Conservation (phyloP, 1,139 yeast genomes). For the Hansenula lynferdii region DNA sequence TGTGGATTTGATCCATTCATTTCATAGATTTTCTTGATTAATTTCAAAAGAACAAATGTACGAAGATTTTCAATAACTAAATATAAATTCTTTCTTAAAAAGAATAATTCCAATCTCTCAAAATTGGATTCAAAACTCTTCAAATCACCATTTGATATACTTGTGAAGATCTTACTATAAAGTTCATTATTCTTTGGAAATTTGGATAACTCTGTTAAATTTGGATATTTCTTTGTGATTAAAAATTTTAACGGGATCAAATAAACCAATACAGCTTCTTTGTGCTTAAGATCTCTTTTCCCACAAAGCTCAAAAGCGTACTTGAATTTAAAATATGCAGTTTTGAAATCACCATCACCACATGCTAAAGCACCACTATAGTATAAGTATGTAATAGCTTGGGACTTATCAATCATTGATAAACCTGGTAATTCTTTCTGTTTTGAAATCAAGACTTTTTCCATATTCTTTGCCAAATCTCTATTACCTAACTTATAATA, state of each 20-base stretch:
- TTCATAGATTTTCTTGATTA: slow-evolving; percentile 45
- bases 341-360: slow-evolving; percentile 54
- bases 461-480: slow-evolving; percentile 74
- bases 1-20: slow-evolving; percentile 33
- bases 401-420: slow-evolving; percentile 40
- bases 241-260: slow-evolving; percentile 53
- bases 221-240: slow-evolving; percentile 39
- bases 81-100: slow-evolving; percentile 59
- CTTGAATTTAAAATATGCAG: slow-evolving; percentile 45
- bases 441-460: slow-evolving; percentile 64
- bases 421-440: slow-evolving; percentile 47
- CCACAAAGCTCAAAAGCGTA: slow-evolving; percentile 40
- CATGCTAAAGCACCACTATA: slow-evolving; percentile 60
- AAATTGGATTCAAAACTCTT: slow-evolving; percentile 36
- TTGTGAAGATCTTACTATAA: slow-evolving; percentile 32
- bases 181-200: slow-evolving; percentile 1
- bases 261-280: slow-evolving; percentile 40
- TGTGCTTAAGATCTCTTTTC: slow-evolving; percentile 25
- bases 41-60: slow-evolving; percentile 44
- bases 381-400: slow-evolving; percentile 57
- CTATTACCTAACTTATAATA: slow-evolving; percentile 67
- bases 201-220: slow-evolving; percentile 7
- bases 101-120: slow-evolving; percentile 42
- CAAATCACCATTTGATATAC: slow-evolving; percentile 37
- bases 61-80: slow-evolving; percentile 54